Conservation (phyloP, 1,139 yeast genomes). For the Pichia kudriavzevii region DNA sequence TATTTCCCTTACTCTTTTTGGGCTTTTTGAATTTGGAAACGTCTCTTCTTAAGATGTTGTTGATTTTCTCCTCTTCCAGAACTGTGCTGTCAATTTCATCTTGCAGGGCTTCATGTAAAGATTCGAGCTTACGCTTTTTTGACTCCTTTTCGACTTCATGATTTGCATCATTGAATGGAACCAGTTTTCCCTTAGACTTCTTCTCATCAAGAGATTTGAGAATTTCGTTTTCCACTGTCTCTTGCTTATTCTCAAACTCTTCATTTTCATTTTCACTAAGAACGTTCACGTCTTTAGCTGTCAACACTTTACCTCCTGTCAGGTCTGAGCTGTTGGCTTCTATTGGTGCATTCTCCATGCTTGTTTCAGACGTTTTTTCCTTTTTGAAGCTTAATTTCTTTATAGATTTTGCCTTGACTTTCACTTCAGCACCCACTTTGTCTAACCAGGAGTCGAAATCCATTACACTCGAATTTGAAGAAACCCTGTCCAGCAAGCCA, state of each 20-base stretch:
- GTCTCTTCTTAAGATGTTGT: slow-evolving; percentile 23
- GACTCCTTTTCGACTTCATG: background rate
- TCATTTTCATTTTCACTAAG: slow-evolving; percentile 21
- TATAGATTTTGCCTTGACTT: slow-evolving; percentile 5
- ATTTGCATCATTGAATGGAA: slow-evolving; percentile 1
- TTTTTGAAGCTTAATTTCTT: slow-evolving; percentile 6
- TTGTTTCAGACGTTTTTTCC: background rate
- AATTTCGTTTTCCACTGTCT: slow-evolving; percentile 31
- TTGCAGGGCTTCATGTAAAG: slow-evolving; percentile 26
- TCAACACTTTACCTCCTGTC: slow-evolving; percentile 33
- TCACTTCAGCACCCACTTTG: slow-evolving; percentile 21
- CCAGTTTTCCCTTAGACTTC: slow-evolving; percentile 8
- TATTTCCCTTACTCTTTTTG: slow-evolving; percentile 16
- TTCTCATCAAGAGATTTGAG: slow-evolving; percentile 26
- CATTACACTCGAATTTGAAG: slow-evolving; percentile 5
- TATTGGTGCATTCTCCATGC: background rate
- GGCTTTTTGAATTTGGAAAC: slow-evolving; percentile 20
- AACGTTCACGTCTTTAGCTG: slow-evolving; percentile 46
- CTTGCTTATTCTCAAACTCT: slow-evolving; percentile 38
- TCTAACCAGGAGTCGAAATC: slow-evolving; percentile 24
- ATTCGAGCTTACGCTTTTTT: slow-evolving; percentile 17
- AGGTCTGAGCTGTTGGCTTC: background rate
- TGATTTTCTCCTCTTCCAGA: slow-evolving; percentile 23
- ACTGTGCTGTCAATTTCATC: slow-evolving; percentile 21
- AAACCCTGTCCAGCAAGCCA: slow-evolving; percentile 20